phyloP scores from a whole-genome alignment of 441 rosid genomes.

The Syzygium malaccense region DNA sequence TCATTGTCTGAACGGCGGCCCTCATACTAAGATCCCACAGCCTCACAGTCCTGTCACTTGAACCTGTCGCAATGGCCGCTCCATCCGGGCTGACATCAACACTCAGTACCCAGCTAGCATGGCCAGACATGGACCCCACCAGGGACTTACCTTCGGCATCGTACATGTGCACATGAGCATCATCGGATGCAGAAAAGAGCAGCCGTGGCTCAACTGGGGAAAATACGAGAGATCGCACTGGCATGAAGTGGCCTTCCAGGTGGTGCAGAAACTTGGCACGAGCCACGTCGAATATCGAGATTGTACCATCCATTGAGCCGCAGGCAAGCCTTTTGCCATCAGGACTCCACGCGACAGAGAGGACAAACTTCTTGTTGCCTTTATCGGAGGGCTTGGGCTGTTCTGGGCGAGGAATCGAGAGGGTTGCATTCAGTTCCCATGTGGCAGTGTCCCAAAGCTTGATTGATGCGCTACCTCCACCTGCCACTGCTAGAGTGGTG shows the following conservation, averaged over 20 bases:
- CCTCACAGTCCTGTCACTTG: slow-evolving; percentile 82
- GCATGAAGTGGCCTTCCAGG: slow-evolving; percentile 88
- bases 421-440: slow-evolving; percentile 67
- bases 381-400: slow-evolving; percentile 78
- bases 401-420: slow-evolving; percentile 83
- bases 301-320: slow-evolving; percentile 96
- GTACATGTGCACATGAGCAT: slow-evolving; percentile 82
- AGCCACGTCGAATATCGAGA: slow-evolving; percentile 74
- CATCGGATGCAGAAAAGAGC: slow-evolving; percentile 86
- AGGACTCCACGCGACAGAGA: slow-evolving; percentile 89
- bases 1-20: slow-evolving; percentile 88
- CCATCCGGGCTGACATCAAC: slow-evolving; percentile 94
- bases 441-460: slow-evolving; percentile 96
- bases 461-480: slow-evolving; percentile 93
- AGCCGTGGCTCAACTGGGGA: slow-evolving; percentile 68
- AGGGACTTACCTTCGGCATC: slow-evolving; percentile 82
- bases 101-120: slow-evolving; percentile 85
- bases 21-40: slow-evolving; percentile 91
- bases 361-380: slow-evolving; percentile 86
- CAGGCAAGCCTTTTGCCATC: slow-evolving; percentile 85
- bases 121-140: slow-evolving; percentile 79
- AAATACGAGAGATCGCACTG: slow-evolving; percentile 83
- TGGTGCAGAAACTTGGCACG: slow-evolving; percentile 83
- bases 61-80: slow-evolving; percentile 76
- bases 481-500: slow-evolving; percentile 89